Evolutionary conservation across 1,284 basidiomycete genomes (phyloP).

Genomic region (Puccinia brachypodii): DNA sequence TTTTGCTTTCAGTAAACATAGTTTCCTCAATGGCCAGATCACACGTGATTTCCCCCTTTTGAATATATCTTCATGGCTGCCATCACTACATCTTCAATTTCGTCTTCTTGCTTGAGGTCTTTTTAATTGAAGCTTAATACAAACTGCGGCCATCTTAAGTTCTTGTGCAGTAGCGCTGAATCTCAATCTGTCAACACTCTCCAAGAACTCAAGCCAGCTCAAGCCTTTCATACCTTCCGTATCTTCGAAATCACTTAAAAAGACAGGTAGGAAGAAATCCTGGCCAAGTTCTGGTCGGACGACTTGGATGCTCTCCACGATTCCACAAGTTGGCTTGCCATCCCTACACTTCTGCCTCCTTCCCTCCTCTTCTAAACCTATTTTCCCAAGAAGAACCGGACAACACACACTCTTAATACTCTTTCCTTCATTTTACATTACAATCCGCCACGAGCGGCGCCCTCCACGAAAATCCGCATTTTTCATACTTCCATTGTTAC

Average conservation of each 20-base stretch:
- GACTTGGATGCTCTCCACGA: neutral
- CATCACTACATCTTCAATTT: neutral
- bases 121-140: conserved; percentile 23
- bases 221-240: neutral
- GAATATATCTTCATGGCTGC: conserved; percentile 17
- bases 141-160: conserved; percentile 25
- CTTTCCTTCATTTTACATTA: neutral
- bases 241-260: neutral
- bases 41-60: conserved; percentile 7
- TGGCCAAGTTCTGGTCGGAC: neutral
- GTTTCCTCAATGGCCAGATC: neutral
- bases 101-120: conserved; percentile 7
- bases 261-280: neutral
- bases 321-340: neutral
- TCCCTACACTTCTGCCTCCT: conserved; percentile 1
- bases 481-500: neutral
- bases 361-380: neutral
- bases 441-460: neutral
- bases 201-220: neutral
- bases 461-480: neutral
- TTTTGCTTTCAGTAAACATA: neutral
- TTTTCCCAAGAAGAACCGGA: neutral
- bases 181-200: conserved; percentile 22
- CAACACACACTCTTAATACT: neutral
- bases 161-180: conserved; percentile 20